Base-by-base conservation (phyloP, 768 basidiomycete genomes). In the Rhodotorula sphaerocarpa region DNA sequence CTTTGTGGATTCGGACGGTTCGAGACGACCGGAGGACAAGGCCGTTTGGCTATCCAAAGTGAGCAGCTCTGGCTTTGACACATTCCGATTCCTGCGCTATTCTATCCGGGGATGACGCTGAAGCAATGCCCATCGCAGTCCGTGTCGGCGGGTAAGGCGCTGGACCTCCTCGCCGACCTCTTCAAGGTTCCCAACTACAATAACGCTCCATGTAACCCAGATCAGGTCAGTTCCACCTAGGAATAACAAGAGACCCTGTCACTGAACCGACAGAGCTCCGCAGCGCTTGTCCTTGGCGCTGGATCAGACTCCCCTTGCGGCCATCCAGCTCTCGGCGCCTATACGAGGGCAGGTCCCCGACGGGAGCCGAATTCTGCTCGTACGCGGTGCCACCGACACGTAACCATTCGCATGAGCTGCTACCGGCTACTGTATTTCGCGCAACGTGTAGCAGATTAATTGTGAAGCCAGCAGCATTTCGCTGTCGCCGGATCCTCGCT, bases 21-120 rank as follows among this genome's bases (percentile, higher is more conserved):
- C 36, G 36, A 39, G 36, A 16, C 36, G 36, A 39, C 10, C 36
- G 10, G 36, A 39, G 10, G 36, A 10, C 36, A 39, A 39, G 16
- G 9, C 79, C 11, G 79, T 87, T 52, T 90, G 88, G 88, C 81
- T 86, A 58, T 77, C 79, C 52, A 88, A 86, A 80, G 87, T 86
- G 36, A 10, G 70, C 66, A 75, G 69, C 4, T 43, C 44, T 21
- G 27, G 7, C 12, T 43, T 23, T n/a, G 7, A 25, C 11, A 5
- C n/a, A n/a, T n/a, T 10, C 21, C 10, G 14, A 1, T 21, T 12
- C 20, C 1, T 42, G 39, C 30, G 18, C 18, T 52, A 12, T 5
- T 30, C 18, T 31, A 5, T 18, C 5, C 5, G 7, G 46, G 39
- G 28, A 6, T 7, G 25, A 27, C 28, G 3, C 47, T 28, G 47